These are phyloP conservation scores for Amanita subjunquillea DNA, from an alignment of 768 basidiomycete genomes.

Conservation along the genomic window DNA sequence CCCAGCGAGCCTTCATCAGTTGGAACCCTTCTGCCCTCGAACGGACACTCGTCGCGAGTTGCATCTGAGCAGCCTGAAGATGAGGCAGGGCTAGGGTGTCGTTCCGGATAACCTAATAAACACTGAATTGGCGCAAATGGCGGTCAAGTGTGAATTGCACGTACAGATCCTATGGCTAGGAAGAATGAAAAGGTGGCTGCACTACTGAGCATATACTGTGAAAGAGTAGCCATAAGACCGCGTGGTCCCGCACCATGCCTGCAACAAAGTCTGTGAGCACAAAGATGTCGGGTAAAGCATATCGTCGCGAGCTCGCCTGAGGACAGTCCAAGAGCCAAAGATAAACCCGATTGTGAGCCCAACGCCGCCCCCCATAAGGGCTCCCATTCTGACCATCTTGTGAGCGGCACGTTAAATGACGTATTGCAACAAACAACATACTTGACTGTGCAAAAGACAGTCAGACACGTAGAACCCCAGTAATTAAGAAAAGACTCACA, in stretches of 20 bases:
- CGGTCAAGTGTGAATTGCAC: slow-evolving; percentile 11
- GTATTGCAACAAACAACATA: slow-evolving; percentile 14
- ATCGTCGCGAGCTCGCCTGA: slow-evolving; percentile 46
- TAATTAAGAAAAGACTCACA: slow-evolving; percentile 28
- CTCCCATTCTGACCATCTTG: slow-evolving; percentile 59
- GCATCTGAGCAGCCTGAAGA: slow-evolving; percentile 53
- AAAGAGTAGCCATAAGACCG: slow-evolving; percentile 83
- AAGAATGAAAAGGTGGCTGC: slow-evolving; percentile 97
- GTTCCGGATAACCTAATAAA: slow-evolving; percentile 75
- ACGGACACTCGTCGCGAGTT: slow-evolving; percentile 40
- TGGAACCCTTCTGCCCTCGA: slow-evolving; percentile 60
- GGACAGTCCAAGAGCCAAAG: slow-evolving; percentile 88
- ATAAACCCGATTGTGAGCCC: slow-evolving; percentile 97
- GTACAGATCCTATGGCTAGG: slow-evolving; percentile 86
- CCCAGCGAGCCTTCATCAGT: slow-evolving; percentile 70
- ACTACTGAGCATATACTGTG: slow-evolving; percentile 97
- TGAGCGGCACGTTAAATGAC: slow-evolving; percentile 7
- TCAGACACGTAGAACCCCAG: slow-evolving; percentile 7
- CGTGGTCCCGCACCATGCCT: slow-evolving; percentile 89
- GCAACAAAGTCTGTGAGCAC: slow-evolving; percentile 4
- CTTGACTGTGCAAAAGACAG: slow-evolving; percentile 39
- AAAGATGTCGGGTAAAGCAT: neutral
- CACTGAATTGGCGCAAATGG: slow-evolving; percentile 5
- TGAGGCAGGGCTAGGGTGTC: slow-evolving; percentile 53
- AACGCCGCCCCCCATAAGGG: slow-evolving; percentile 86